Conservation (phyloP, 2,329 filamentous ascomycete species). For the Incumbomyces delicatus region DNA sequence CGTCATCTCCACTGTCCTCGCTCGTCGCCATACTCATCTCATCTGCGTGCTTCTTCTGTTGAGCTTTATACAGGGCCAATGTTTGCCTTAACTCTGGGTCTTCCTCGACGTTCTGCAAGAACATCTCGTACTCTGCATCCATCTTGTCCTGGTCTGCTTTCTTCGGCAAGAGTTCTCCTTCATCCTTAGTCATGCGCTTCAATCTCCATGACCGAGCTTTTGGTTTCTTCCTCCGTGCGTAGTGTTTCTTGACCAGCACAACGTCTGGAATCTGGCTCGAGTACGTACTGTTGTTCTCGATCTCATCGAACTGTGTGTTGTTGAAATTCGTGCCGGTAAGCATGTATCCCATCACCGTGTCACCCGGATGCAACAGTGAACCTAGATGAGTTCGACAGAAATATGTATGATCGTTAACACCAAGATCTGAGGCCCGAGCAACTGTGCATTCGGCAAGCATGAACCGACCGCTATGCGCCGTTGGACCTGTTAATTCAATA, state of each 20-base stretch:
- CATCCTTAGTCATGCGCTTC: constrained; percentile 84
- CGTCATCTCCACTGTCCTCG: constrained; percentile 52
- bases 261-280: constrained; percentile 78
- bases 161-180: constrained; percentile 75
- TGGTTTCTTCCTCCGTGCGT: constrained; percentile 73
- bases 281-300: constrained; percentile 70
- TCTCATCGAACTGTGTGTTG: constrained; percentile 70
- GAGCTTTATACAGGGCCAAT: constrained; percentile 71
- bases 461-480: constrained; percentile 65
- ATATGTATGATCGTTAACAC: constrained; percentile 76
- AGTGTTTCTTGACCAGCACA: constrained; percentile 93
- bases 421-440: constrained; percentile 75
- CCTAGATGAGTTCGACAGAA: constrained; percentile 87
- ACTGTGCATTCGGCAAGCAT: constrained; percentile 80
- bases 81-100: constrained; percentile 79
- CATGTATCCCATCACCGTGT: constrained; percentile 92
- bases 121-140: constrained; percentile 93
- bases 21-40: constrained; percentile 41
- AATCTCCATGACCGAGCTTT: constrained; percentile 84
- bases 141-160: constrained; percentile 80
- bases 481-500: constrained; percentile 62
- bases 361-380: constrained; percentile 72
- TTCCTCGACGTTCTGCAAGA: constrained; percentile 92
- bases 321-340: constrained; percentile 87
- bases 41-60: constrained; percentile 45